Evolutionary conservation across 805 yeast genomes (phyloP).

Genomic region (Starmerella floricola): DNA sequence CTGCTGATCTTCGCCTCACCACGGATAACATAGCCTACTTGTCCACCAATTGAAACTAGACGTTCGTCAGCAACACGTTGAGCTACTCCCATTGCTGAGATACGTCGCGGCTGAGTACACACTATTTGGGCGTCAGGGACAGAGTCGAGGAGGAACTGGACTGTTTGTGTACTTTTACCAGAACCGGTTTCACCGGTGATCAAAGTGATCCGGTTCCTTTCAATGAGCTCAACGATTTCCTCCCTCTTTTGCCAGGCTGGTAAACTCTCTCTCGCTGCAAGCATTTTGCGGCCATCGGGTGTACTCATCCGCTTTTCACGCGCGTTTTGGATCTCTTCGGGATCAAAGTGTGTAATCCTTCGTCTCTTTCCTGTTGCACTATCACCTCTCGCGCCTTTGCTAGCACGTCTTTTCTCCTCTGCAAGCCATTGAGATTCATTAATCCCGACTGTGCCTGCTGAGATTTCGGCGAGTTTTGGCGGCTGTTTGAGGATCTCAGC

Average conservation of each 20-base stretch:
- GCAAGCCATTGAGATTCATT: conserved; percentile 12
- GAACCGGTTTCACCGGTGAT: conserved; percentile 97
- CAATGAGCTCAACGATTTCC: conserved; percentile 45
- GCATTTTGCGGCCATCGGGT: conserved; percentile 31
- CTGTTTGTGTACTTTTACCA: conserved; percentile 91
- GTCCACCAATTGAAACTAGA: conserved; percentile 48
- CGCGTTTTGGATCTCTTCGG: too few relatives aligned
- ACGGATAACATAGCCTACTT: conserved; percentile 79
- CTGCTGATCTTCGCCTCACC: conserved; percentile 58
- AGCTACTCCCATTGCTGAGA: conserved; percentile 87
- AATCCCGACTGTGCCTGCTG: conserved; percentile 26
- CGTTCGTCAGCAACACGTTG: conserved; percentile 86
- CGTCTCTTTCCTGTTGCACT: too few relatives aligned
- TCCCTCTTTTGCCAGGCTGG: conserved; percentile 76
- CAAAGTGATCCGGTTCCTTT: conserved; percentile 50
- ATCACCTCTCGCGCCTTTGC: too few relatives aligned
- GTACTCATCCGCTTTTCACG: conserved; percentile 23
- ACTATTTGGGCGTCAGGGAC: conserved; percentile 42
- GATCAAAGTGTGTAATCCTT: too few relatives aligned
- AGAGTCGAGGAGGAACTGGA: conserved; percentile 73
- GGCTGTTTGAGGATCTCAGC: conserved; percentile 54
- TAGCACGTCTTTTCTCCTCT: too few relatives aligned
- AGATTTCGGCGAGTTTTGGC: conserved; percentile 44
- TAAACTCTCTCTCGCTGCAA: conserved; percentile 40
- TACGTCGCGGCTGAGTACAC: conserved; percentile 93